Conservation (phyloP, 805 yeast genomes). For the Yamadazyma akitaensis region DNA sequence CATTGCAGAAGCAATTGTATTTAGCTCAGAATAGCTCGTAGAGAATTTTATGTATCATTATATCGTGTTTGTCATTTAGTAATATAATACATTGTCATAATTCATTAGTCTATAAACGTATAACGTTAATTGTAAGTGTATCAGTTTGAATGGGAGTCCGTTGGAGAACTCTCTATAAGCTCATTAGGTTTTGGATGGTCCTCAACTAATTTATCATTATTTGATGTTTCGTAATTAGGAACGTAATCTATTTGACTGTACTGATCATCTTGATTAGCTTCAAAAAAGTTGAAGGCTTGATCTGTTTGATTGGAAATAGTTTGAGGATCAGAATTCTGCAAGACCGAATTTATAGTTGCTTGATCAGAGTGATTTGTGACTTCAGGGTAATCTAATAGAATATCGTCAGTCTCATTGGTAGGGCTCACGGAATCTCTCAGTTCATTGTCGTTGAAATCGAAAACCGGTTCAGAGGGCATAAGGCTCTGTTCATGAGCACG, state of each 20-base stretch:
- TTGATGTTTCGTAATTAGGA: constrained; percentile 30
- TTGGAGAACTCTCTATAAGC: neutral
- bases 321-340: neutral
- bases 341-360: neutral
- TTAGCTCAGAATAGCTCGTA: constrained; percentile 15
- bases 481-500: constrained; percentile 54
- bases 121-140: neutral
- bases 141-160: neutral
- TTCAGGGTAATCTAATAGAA: neutral
- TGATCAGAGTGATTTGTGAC: neutral
- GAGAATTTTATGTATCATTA: constrained; percentile 4
- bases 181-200: neutral
- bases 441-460: constrained; percentile 19
- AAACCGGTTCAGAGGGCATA: constrained; percentile 54
- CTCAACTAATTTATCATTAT: constrained; percentile 23
- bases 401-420: constrained; percentile 12
- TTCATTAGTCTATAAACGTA: constrained; percentile 9
- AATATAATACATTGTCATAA: constrained; percentile 8
- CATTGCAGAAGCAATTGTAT: constrained; percentile 56
- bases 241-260: constrained; percentile 28
- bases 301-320: neutral
- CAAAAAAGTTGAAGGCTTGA: neutral
- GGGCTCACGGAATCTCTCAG: constrained; percentile 22
- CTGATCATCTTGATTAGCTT: constrained; percentile 5
- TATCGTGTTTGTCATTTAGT: constrained; percentile 2